These are phyloP conservation scores for Clavispora carvajalis DNA, from an alignment of 805 yeast species.

Conservation along the genomic window DNA sequence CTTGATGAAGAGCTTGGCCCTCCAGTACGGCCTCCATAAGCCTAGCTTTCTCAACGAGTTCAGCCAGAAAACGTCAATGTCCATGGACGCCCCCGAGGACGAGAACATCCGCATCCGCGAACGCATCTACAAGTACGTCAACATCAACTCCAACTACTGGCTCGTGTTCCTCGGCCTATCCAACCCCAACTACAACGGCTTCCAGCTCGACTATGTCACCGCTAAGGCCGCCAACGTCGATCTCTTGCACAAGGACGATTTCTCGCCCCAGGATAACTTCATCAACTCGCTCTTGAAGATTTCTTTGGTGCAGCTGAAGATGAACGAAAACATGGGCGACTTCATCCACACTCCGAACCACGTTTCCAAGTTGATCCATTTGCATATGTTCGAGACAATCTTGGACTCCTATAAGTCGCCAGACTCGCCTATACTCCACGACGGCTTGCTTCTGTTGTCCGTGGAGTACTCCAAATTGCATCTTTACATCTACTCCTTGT, in stretches of 20 bases:
- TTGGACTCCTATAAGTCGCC: constrained; percentile 23
- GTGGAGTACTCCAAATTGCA: constrained; percentile 35
- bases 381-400: constrained; percentile 40
- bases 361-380: constrained; percentile 30
- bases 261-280: constrained; percentile 15
- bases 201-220: constrained; percentile 32
- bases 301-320: constrained; percentile 35
- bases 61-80: constrained; percentile 27
- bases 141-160: constrained; percentile 41
- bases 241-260: constrained; percentile 13
- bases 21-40: constrained; percentile 40
- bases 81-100: constrained; percentile 21
- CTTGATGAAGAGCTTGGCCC: constrained; percentile 33
- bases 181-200: constrained; percentile 19
- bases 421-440: constrained; percentile 14
- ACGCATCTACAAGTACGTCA: constrained; percentile 38
- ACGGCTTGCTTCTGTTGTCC: constrained; percentile 25
- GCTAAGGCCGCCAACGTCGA: constrained; percentile 28
- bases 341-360: constrained; percentile 21
- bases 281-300: constrained; percentile 22
- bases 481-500: constrained; percentile 31
- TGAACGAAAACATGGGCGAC: constrained; percentile 35
- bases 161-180: constrained; percentile 35
- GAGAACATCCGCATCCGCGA: constrained; percentile 33
- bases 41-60: constrained; percentile 38